Base-by-base conservation (phyloP, 345 rosid species). In the Trapa bicornis region DNA sequence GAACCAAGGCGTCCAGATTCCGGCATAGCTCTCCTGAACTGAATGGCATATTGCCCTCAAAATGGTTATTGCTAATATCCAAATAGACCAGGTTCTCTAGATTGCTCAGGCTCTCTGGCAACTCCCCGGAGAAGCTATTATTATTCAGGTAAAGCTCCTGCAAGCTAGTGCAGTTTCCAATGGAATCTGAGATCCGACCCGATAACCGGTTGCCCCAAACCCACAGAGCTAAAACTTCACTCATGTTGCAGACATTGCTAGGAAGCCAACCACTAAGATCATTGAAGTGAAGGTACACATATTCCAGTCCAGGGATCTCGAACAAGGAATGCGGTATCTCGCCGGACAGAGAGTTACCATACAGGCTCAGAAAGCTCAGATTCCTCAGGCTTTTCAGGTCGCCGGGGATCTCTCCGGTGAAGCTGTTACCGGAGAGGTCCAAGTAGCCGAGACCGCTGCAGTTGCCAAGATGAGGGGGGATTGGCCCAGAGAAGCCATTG, bases 221-320 rank as follows among this genome's bases (percentile, higher is more conserved):
- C 74, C 77, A 65, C 1, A 92, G 73, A 29, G 47, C 70, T 56
- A 29, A 2, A 52, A 81, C 37, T 67, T 83, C 73, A 47, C 66
- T 77, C 84, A 82, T 69, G 47, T 80, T 67, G 2, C 96, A 85
- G 13, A 89, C 73, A 75, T 79, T 86, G 16, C 57, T 42, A 17
- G 92, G 92, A 61, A 92, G 82, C n/a, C 84, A 72, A 71, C 98
- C 91, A 36, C 38, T 87, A 2, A 92, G 71, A 9, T 50, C 80
- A 81, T 92, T 92, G 45, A 32, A 42, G 58, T 75, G 62, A 76
- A 89, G 67, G 73, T 77, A 76, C 16, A 81, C 43, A 47, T 6
- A 0, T 67, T 81, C 71, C 68, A 92, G 66, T 16, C 36, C 39
- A 2, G 75, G 79, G 37, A 82, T 69, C 9, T 36, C 74, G 69